Conservation (phyloP, 805 yeast species). For the Hanseniaspora clermontiae region DNA sequence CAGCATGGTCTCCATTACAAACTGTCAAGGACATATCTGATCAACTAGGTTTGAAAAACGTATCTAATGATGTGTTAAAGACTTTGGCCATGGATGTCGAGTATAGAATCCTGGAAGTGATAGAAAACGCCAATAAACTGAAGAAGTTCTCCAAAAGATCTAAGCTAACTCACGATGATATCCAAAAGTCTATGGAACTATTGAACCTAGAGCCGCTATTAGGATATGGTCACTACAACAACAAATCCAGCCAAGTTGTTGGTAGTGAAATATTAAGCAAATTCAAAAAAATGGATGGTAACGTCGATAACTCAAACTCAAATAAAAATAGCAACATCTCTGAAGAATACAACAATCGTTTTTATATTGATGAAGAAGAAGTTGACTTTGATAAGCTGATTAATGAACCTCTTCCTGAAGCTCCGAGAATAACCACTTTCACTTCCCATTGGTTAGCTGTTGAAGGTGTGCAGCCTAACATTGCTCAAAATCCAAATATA, state of each 20-base stretch:
- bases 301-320: background rate
- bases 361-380: slow-evolving; percentile 84
- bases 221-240: slow-evolving; percentile 46
- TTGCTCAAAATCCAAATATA: slow-evolving; percentile 83
- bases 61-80: slow-evolving; percentile 86
- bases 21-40: slow-evolving; percentile 96
- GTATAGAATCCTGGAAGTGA: slow-evolving; percentile 84
- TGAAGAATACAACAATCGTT: slow-evolving; percentile 38
- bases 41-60: slow-evolving; percentile 59
- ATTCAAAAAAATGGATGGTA: background rate
- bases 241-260: background rate
- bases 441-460: slow-evolving; percentile 97
- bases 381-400: slow-evolving; percentile 87
- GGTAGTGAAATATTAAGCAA: slow-evolving; percentile 12
- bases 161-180: slow-evolving; percentile 66
- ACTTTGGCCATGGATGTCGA: slow-evolving; percentile 99
- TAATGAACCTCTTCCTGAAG: slow-evolving; percentile 87
- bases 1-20: slow-evolving; percentile 94
- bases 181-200: slow-evolving; percentile 67
- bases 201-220: slow-evolving; percentile 89
- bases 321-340: slow-evolving; percentile 21
- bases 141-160: slow-evolving; percentile 89
- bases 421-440: slow-evolving; percentile 82
- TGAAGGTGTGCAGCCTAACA: slow-evolving; percentile 96
- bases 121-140: slow-evolving; percentile 91